These are phyloP conservation scores for Haplosporangium sp. DNA, from an alignment of 371 early-diverging fungal genomes.

Conservation along the genomic window DNA sequence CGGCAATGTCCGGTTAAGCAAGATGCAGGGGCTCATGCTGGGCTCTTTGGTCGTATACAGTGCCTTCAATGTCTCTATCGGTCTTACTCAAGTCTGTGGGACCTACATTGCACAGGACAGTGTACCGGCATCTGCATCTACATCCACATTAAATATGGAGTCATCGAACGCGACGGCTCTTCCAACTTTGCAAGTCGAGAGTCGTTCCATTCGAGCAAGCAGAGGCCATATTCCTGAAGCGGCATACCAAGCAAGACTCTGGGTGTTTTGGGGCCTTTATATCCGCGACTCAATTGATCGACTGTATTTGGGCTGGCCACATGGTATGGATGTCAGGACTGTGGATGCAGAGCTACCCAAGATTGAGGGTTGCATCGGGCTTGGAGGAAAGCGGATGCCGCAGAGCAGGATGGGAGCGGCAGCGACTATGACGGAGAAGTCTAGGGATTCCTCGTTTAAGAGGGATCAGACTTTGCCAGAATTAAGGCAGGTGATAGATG, in stretches of 20 bases:
- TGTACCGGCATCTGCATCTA: neutral
- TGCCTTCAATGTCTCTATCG: conserved; percentile 11
- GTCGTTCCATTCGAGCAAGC: conserved; percentile 3
- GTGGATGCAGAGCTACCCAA: conserved; percentile 37
- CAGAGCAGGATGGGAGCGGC: neutral
- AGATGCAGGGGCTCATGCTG: conserved; percentile 20
- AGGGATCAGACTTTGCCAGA: neutral
- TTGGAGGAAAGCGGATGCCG: conserved; percentile 11
- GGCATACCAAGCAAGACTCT: conserved; percentile 32
- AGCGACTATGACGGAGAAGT: conserved; percentile 9
- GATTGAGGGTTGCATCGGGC: conserved; percentile 29
- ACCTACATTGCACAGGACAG: conserved; percentile 4
- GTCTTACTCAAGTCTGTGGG: conserved; percentile 6
- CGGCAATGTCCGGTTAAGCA: conserved; percentile 6
- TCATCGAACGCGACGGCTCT: neutral
- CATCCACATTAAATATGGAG: too few relatives aligned
- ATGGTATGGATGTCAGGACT: conserved; percentile 23
- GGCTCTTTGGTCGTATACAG: conserved; percentile 27
- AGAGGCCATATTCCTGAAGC: conserved; percentile 23
- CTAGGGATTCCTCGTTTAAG: conserved; percentile 11
- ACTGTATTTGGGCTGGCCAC: conserved; percentile 40
- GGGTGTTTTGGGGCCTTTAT: conserved; percentile 48
- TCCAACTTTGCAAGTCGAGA: conserved; percentile 7
- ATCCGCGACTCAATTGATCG: conserved; percentile 32
- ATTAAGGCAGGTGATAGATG: conserved; percentile 10